Evolutionary conservation across 345 rosid genomes (phyloP).

Genomic region (Heritiera littoralis): DNA sequence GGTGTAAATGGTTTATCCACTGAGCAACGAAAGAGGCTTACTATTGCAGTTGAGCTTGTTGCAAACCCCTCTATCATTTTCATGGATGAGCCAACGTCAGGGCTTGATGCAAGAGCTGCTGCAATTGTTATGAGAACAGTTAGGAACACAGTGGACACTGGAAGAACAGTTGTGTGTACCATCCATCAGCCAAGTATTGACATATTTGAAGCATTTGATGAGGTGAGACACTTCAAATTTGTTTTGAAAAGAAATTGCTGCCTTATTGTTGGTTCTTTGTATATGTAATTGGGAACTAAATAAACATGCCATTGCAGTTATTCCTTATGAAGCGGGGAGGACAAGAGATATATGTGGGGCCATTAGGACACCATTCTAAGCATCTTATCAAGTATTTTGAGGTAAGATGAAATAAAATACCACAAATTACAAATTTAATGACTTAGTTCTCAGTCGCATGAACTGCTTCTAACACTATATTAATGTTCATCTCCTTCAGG

Average conservation of each 20-base stretch:
- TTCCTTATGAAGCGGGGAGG: constrained; percentile 79
- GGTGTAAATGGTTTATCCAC: constrained; percentile 83
- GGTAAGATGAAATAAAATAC: constrained; percentile 35
- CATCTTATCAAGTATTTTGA: constrained; percentile 66
- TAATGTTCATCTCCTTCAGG: constrained; percentile 33
- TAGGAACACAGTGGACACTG: constrained; percentile 85
- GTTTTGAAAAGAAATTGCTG: background rate
- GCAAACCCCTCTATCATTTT: constrained; percentile 91
- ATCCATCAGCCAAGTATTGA: constrained; percentile 96
- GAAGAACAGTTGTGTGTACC: constrained; percentile 92
- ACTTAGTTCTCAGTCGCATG: background rate
- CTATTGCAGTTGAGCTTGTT: constrained; percentile 91
- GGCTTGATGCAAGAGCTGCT: constrained; percentile 92
- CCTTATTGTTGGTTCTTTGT: background rate
- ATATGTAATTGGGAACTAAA: background rate
- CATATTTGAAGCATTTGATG: constrained; percentile 89
- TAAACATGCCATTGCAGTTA: constrained; percentile 41
- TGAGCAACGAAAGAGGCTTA: constrained; percentile 84
- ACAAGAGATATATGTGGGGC: constrained; percentile 77
- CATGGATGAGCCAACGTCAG: constrained; percentile 98
- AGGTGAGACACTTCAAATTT: constrained; percentile 40
- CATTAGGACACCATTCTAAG: constrained; percentile 64
- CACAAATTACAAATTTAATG: background rate
- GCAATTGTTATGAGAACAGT: constrained; percentile 93
- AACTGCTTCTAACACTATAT: background rate